Percentiles rank a stretch among this genome's conserved stretches.
phyloP scores from a whole-genome alignment of 495 filamentous ascomycete species.

The Astrothelium macrocarpum region DNA sequence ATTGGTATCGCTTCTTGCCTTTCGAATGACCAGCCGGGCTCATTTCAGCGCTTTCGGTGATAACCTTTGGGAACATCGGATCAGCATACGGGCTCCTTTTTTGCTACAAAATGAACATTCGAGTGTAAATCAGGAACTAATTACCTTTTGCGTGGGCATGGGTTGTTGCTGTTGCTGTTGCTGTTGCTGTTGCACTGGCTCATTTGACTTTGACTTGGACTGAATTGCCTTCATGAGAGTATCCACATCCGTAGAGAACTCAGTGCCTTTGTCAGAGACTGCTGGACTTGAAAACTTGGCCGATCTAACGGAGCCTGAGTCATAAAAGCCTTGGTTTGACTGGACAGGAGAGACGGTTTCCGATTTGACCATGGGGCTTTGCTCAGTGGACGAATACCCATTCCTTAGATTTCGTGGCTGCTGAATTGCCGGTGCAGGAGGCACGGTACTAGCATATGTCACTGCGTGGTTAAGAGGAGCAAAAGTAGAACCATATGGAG shows the following conservation, averaged over 20 bases:
- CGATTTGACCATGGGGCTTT: slow-evolving; percentile 28
- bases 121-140: background rate
- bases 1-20: slow-evolving; percentile 60
- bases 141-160: background rate
- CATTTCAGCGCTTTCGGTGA: background rate
- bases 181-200: slow-evolving; percentile 29
- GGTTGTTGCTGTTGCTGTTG: slow-evolving; percentile 26
- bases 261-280: slow-evolving; percentile 25
- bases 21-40: slow-evolving; percentile 9
- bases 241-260: slow-evolving; percentile 77
- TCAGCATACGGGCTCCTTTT: background rate
- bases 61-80: background rate
- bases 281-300: slow-evolving; percentile 1
- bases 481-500: slow-evolving; percentile 17
- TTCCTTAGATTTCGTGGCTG: slow-evolving; percentile 11
- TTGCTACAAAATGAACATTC: background rate
- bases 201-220: slow-evolving; percentile 45
- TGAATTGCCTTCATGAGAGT: slow-evolving; percentile 90
- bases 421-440: background rate
- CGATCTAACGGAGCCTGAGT: slow-evolving; percentile 11
- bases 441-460: slow-evolving; percentile 12
- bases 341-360: slow-evolving; percentile 29
- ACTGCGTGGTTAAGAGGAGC: slow-evolving; percentile 12
- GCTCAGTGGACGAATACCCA: slow-evolving; percentile 11
- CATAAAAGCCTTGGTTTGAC: slow-evolving; percentile 23